Evolutionary conservation across 768 basidiomycete species (phyloP).

Genomic region (Exidia glandulosa): DNA sequence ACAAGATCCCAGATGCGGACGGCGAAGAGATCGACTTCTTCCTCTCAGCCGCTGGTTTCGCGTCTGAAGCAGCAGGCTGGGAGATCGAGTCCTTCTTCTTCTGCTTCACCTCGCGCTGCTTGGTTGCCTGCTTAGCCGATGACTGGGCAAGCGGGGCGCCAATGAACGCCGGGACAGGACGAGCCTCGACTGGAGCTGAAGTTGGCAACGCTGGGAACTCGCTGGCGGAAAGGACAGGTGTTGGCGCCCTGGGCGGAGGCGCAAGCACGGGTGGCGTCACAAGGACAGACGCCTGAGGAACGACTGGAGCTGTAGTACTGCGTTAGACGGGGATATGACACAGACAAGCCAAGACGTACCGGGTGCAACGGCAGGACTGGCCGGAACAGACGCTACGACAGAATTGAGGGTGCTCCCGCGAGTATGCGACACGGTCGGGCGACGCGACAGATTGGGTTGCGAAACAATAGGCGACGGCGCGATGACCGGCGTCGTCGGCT

Average conservation of each 20-base stretch:
- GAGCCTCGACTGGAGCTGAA: conserved; percentile 5
- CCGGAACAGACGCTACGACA: conserved; percentile 15
- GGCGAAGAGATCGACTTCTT: too few species aligned
- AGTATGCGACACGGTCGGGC: background rate
- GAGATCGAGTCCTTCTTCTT: background rate
- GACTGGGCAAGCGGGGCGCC: background rate
- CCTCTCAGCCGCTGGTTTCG: background rate
- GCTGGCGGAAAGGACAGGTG: conserved; percentile 45
- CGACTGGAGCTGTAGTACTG: conserved; percentile 32
- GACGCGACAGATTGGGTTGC: background rate
- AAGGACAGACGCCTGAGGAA: conserved; percentile 20
- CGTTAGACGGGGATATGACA: conserved; percentile 28
- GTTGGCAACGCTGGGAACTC: conserved; percentile 66
- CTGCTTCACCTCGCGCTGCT: background rate
- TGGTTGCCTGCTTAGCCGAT: background rate
- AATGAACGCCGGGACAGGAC: background rate
- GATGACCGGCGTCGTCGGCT: background rate
- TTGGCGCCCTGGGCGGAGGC: conserved; percentile 15
- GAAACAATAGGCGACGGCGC: background rate
- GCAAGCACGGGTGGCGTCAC: conserved; percentile 23
- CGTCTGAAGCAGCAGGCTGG: background rate
- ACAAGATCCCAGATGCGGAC: too few species aligned
- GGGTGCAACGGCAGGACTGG: conserved; percentile 10
- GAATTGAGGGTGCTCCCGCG: conserved; percentile 1
- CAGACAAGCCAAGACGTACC: too few species aligned